Conservation (phyloP, 2,329 filamentous ascomycete genomes). For the Leptographium galeiforme region DNA sequence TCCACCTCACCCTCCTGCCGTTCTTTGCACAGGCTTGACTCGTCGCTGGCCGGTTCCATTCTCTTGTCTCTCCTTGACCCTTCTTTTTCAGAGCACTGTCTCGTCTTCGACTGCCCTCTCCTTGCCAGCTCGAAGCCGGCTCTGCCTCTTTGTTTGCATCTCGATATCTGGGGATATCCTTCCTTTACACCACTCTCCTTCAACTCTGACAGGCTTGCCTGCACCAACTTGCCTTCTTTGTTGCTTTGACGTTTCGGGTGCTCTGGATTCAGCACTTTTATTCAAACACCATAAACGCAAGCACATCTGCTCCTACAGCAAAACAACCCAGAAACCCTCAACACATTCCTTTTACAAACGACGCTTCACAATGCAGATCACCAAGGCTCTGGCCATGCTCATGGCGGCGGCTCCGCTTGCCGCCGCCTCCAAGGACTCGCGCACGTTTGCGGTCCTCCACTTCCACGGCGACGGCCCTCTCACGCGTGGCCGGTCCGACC, state of each 20-base stretch:
- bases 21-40: background rate
- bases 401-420: constrained; percentile 23
- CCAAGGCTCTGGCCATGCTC: constrained; percentile 8
- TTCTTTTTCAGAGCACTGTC: background rate
- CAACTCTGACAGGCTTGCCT: background rate
- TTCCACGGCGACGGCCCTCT: constrained; percentile 54
- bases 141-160: background rate
- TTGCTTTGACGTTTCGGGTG: background rate
- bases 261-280: background rate
- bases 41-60: background rate
- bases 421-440: constrained; percentile 27
- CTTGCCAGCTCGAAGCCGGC: background rate
- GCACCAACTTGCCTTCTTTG: background rate
- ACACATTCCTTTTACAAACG: too few species aligned
- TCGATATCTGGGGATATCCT: background rate
- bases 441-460: constrained; percentile 55
- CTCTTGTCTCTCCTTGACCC: background rate
- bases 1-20: background rate
- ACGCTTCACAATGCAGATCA: constrained; percentile 3
- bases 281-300: too few species aligned
- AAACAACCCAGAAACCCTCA: too few species aligned
- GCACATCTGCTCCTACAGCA: background rate
- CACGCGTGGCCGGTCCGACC: constrained; percentile 49
- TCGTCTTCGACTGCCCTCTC: background rate
- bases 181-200: background rate